Evolutionary conservation across 768 basidiomycete species (phyloP).

Genomic region (Gloeostereum incarnatum): DNA sequence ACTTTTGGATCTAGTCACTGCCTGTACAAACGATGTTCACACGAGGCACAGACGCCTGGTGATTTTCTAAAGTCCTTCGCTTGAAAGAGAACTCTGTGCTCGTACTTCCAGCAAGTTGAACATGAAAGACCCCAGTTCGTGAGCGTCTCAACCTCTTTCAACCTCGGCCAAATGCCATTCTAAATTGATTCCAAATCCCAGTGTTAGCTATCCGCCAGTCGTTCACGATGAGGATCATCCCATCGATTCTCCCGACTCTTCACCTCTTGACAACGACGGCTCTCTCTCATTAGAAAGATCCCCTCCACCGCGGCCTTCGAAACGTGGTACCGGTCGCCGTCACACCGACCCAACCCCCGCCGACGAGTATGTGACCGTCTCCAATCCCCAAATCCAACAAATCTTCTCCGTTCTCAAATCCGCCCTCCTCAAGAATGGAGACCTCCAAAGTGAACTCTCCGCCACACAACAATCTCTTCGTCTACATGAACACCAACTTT

Average conservation of each 20-base stretch:
- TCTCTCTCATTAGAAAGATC: not conserved
- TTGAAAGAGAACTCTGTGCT: too few species aligned
- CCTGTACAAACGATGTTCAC: too few species aligned
- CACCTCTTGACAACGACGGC: not conserved
- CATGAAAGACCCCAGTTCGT: too few species aligned
- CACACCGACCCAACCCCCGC: not conserved
- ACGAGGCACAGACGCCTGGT: too few species aligned
- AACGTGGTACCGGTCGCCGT: not conserved
- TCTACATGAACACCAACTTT: not conserved
- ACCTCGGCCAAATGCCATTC: too few species aligned
- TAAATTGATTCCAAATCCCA: too few species aligned
- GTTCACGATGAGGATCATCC: not conserved
- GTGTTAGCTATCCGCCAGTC: not conserved
- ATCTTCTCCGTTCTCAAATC: not conserved
- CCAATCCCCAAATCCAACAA: not conserved
- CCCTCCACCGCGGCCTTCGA: not conserved
- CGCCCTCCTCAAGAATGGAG: not conserved
- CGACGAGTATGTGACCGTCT: not conserved
- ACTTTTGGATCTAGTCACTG: too few species aligned
- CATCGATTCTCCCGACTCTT: slow-evolving; percentile 1
- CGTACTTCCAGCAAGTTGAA: too few species aligned
- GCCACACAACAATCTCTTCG: not conserved
- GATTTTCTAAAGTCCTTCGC: too few species aligned
- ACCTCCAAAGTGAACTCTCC: not conserved
- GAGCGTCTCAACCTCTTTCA: too few species aligned